Percentiles rank a stretch among this genome's conserved stretches.
Conservation (phyloP, 495 filamentous ascomycete genomes). For the Xylaria nigripes region DNA sequence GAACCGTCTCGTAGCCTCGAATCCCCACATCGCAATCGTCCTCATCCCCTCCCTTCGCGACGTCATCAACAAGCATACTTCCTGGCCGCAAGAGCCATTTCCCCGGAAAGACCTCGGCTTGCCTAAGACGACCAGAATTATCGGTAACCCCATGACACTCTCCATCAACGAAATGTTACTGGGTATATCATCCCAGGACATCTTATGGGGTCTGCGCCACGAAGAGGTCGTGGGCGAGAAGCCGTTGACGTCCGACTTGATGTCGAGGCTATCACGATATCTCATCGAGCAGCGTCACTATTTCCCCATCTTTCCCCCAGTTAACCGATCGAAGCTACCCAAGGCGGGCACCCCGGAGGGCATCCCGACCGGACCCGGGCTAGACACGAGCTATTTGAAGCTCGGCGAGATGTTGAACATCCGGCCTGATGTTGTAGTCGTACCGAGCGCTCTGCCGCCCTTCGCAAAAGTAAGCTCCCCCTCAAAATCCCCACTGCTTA, state of each 20-base stretch:
- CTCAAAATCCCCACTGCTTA: neutral
- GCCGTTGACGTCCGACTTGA: constrained; percentile 46
- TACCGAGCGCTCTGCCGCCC: constrained; percentile 72
- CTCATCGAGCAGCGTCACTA: constrained; percentile 84
- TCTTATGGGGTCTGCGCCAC: constrained; percentile 68
- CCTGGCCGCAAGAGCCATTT: constrained; percentile 84
- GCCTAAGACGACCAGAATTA: constrained; percentile 59
- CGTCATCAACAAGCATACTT: constrained; percentile 68
- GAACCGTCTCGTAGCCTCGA: constrained; percentile 52
- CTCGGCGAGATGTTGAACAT: constrained; percentile 83
- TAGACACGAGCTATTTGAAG: constrained; percentile 82
- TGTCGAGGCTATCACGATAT: constrained; percentile 60
- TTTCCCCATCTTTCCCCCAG: constrained; percentile 78
- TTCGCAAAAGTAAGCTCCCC: constrained; percentile 70
- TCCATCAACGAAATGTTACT: constrained; percentile 77
- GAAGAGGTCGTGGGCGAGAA: constrained; percentile 58
- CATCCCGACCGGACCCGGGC: constrained; percentile 55
- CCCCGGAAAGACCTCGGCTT: constrained; percentile 59
- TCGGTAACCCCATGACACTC: constrained; percentile 83
- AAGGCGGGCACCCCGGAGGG: constrained; percentile 51
- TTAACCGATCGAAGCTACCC: constrained; percentile 55
- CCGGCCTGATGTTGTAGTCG: constrained; percentile 74
- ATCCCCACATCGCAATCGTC: constrained; percentile 72
- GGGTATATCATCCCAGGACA: constrained; percentile 74
- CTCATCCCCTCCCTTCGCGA: constrained; percentile 85